Evolutionary conservation across 176 grass and related monocot genomes (phyloP).

Genomic region (Musa itinerans): DNA sequence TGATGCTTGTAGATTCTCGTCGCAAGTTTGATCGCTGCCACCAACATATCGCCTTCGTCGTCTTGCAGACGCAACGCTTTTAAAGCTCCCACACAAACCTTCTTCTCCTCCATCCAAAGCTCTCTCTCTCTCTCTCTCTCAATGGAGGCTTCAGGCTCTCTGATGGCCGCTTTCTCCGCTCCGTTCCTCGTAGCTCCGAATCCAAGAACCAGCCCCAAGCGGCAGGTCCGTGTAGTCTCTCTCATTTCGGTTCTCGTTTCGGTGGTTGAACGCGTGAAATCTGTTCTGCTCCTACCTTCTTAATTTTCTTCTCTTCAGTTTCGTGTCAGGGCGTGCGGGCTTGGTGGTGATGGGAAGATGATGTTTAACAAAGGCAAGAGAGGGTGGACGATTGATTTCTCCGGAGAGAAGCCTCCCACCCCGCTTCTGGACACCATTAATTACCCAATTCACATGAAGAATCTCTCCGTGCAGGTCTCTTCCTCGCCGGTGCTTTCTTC

Average conservation of each 20-base stretch:
- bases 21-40: neutral
- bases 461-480: slow-evolving; percentile 43
- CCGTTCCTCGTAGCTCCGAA: slow-evolving; percentile 34
- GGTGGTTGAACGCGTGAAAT: no score
- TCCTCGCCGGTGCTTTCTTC: neutral
- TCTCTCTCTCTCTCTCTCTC: neutral
- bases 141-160: slow-evolving; percentile 24
- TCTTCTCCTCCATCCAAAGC: neutral
- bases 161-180: slow-evolving; percentile 43
- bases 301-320: slow-evolving; percentile 28
- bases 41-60: neutral
- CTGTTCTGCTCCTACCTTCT: neutral
- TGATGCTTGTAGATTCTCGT: neutral
- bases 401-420: slow-evolving; percentile 57
- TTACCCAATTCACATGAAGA: slow-evolving; percentile 87
- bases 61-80: neutral
- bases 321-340: slow-evolving; percentile 28
- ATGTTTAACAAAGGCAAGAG: slow-evolving; percentile 28
- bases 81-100: neutral
- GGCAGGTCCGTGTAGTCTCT: slow-evolving; percentile 32
- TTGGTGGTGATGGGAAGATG: slow-evolving; percentile 19
- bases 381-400: slow-evolving; percentile 42
- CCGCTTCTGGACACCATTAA: slow-evolving; percentile 79
- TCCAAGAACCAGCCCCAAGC: slow-evolving; percentile 19
- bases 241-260: no score